Evolutionary conservation across 2,329 filamentous ascomycete genomes (phyloP).

Genomic region (Microsporum audouinii): DNA sequence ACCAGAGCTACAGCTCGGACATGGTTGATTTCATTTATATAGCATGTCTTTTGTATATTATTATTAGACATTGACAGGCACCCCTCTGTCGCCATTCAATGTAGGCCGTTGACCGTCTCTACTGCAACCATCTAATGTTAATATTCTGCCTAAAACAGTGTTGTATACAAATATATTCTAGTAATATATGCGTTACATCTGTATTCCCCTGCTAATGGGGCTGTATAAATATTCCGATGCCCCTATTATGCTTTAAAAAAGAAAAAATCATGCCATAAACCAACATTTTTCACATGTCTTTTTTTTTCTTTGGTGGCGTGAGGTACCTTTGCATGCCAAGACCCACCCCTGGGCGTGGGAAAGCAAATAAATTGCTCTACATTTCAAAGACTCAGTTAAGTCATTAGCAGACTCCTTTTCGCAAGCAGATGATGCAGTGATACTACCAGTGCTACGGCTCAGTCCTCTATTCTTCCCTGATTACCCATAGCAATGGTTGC

Average conservation of each 20-base stretch:
- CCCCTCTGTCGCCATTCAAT: not conserved
- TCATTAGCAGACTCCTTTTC: not conserved
- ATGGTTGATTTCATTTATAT: not conserved
- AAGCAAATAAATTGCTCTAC: not conserved
- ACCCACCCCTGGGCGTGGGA: not conserved
- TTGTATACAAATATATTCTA: not conserved
- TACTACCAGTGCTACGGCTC: not conserved
- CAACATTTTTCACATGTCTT: not conserved
- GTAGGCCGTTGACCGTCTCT: not conserved
- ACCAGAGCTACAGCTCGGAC: not conserved
- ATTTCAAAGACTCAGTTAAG: not conserved
- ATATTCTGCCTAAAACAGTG: not conserved
- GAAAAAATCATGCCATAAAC: not conserved
- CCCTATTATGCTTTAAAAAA: not conserved
- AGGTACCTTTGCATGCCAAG: not conserved
- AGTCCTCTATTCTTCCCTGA: slow-evolving; percentile 46
- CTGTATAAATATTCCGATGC: not conserved
- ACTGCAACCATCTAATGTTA: not conserved
- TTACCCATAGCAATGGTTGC: slow-evolving; percentile 74
- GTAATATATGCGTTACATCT: not conserved
- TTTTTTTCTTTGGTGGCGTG: not conserved
- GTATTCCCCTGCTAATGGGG: not conserved
- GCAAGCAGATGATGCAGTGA: not conserved
- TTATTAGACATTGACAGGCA: not conserved
- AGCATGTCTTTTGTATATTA: not conserved